Evolutionary conservation across 2,329 filamentous ascomycete species (phyloP), one percentile per base, ranked within the genome.

Genomic region (Coleophoma cylindrospora): DNA sequence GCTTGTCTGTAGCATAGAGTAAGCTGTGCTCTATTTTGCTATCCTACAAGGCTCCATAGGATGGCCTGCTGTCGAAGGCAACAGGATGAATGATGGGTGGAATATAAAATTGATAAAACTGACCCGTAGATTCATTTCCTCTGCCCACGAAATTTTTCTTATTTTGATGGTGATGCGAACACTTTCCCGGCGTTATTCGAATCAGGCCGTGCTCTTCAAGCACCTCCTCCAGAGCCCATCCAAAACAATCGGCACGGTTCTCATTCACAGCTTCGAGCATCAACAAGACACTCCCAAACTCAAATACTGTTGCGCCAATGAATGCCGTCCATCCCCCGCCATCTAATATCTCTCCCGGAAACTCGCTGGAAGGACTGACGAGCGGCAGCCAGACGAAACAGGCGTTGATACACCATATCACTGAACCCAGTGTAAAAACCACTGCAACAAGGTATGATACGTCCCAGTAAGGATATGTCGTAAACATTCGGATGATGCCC

Each of bases 241-340:
- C 84, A 61, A 87, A 87, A 62, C 84, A 88, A 12, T 77, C 80
- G 0, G 75, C 69, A 12, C 76, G 70, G 57, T 86, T 81, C 59
- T 83, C 80, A 61, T 88, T 88, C n/a, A 86, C 72, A 3, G 84
- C 84, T 64, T 88, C 84, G 2, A 86, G 68, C 65, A 87, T 71
- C 22, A 87, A 70, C 2, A 87, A 64, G 1, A 87, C 60, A 34
- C 79, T 81, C 0, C 83, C 84, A 4, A 84, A 48, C 56, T 84
- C 81, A 61, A 89, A 87, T 7, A 87, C 68, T 0, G 81, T 84
- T 0, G 83, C 83, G 4, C 84, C 84, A n/a, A 87, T 73, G 57
- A 86, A 81, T 0, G 80, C 82, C 0, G 78, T 81, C 19, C 85
- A 72, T 1, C 83, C 85, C 3, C 80, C 83, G 1, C 71, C 84